Evolutionary conservation across 768 basidiomycete genomes (phyloP), one percentile per base, ranked within the genome.

Genomic region (Podaxis pistillaris): DNA sequence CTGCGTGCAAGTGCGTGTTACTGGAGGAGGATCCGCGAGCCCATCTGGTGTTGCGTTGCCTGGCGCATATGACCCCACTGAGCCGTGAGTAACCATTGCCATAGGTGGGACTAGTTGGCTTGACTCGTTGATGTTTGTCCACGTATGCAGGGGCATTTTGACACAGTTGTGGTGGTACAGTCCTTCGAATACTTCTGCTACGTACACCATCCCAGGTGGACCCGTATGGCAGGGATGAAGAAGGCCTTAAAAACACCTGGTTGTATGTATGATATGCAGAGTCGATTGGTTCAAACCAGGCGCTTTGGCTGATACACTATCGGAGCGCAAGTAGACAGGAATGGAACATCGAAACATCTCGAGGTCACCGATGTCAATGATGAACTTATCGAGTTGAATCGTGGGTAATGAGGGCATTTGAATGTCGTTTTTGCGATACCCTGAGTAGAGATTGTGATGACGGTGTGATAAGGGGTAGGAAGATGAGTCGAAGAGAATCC

Each of bases 1-100:
- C 55, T 77, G 76, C 54, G 71, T 73, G n/a, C 76, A 77, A 55
- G 69, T 76, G 49, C 74, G 69, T 55, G 74, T 76, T 63, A 71
- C 71, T 30, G 70, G 73, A 33, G 74, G 73, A 11, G 75, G 76
- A 28, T 73, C 66, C 38, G 74, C 72, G 7, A 72, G 63, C 66
- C 75, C 75, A 15, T 67, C 74, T 1, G 75, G 69, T 37, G 69
- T 75, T 44, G 71, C 75, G n/a, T 64, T 77, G n/a, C 76, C 75
- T 5, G 76, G 77, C n/a, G 73, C 66, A 6, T 78, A 79, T 66
- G 68, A 71, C 38, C 60, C 71, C 7, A 71, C 71, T 17, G 76
- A 77, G 60, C 73, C 76, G 63, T 64, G 47, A 58, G 62, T 28
- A 13, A 8, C 8, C 5, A 22, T 36, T 30, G n/a, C 22, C 54